Conservation (phyloP, 345 rosid species). For the Rhodamnia argentea region DNA sequence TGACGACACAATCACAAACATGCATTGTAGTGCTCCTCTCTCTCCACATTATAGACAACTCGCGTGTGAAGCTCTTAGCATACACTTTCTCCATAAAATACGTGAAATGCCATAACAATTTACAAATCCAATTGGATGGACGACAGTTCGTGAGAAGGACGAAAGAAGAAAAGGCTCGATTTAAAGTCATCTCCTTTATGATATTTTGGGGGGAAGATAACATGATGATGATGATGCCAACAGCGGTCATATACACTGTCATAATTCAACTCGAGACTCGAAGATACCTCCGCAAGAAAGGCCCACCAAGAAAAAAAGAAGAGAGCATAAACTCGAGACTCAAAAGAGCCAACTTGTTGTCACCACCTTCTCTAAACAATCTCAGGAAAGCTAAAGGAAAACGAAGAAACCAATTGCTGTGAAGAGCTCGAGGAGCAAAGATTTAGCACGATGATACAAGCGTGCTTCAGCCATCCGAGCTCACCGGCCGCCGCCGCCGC, state of each 20-base stretch:
- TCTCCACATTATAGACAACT: neutral
- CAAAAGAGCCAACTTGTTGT: neutral
- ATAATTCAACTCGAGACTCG: neutral
- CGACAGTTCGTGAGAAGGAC: neutral
- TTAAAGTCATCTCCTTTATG: neutral
- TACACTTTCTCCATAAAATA: neutral
- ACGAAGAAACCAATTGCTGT: neutral
- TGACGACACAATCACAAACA: neutral
- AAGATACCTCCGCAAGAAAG: neutral
- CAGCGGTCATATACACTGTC: neutral
- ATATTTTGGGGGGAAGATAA: neutral
- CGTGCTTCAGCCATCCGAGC: constrained; percentile 40
- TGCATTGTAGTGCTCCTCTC: neutral
- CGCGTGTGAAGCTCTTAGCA: neutral
- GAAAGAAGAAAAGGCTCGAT: neutral
- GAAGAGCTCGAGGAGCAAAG: neutral
- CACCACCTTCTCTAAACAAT: neutral
- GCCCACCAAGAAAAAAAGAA: neutral
- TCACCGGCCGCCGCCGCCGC: constrained; percentile 1
- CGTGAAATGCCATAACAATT: neutral
- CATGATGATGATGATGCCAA: neutral
- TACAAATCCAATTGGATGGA: neutral
- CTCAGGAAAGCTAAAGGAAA: neutral
- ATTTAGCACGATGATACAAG: constrained; percentile 27
- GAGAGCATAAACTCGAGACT: neutral